Evolutionary conservation across 2,329 filamentous ascomycete species (phyloP).

Genomic region (Trichoderma hamatum): DNA sequence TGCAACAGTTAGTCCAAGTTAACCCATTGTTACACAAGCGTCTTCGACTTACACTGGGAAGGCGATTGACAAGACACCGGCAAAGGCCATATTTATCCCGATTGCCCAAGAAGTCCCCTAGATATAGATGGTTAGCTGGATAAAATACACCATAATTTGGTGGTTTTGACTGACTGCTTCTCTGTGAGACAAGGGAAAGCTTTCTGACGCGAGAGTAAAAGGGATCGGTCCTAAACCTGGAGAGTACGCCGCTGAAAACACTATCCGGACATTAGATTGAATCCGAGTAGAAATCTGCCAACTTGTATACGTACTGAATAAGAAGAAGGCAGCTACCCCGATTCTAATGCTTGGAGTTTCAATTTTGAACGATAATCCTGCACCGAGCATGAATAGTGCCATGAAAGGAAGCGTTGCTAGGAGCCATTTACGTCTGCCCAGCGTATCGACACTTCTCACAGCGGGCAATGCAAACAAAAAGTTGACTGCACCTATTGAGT

Average conservation of each 20-base stretch:
- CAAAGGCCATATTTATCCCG: slow-evolving; percentile 51
- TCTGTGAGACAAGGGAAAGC: slow-evolving; percentile 53
- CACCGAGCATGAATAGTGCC: slow-evolving; percentile 46
- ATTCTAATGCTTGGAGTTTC: slow-evolving; percentile 29
- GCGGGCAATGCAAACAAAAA: slow-evolving; percentile 48
- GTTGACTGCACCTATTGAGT: slow-evolving; percentile 41
- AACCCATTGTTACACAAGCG: neutral
- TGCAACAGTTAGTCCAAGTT: neutral
- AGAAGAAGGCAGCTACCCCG: slow-evolving; percentile 42
- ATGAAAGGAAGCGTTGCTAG: slow-evolving; percentile 48
- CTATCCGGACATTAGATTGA: slow-evolving; percentile 29
- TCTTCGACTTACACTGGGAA: slow-evolving; percentile 39
- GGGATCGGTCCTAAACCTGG: slow-evolving; percentile 51
- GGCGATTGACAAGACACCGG: slow-evolving; percentile 49
- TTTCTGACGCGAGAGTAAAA: slow-evolving; percentile 55
- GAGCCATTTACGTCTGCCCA: slow-evolving; percentile 49
- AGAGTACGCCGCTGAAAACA: slow-evolving; percentile 49
- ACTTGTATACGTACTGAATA: slow-evolving; percentile 35
- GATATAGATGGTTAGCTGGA: slow-evolving; percentile 25
- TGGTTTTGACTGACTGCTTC: slow-evolving; percentile 42
- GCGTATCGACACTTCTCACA: slow-evolving; percentile 39
- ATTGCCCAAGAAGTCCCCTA: slow-evolving; percentile 52
- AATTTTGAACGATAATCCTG: slow-evolving; percentile 41
- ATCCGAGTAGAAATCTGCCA: too few species aligned
- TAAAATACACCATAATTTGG: neutral